Evolutionary conservation across 805 yeast genomes (phyloP), one percentile per base, ranked within the genome.

Genomic region (Candida adriatica): DNA sequence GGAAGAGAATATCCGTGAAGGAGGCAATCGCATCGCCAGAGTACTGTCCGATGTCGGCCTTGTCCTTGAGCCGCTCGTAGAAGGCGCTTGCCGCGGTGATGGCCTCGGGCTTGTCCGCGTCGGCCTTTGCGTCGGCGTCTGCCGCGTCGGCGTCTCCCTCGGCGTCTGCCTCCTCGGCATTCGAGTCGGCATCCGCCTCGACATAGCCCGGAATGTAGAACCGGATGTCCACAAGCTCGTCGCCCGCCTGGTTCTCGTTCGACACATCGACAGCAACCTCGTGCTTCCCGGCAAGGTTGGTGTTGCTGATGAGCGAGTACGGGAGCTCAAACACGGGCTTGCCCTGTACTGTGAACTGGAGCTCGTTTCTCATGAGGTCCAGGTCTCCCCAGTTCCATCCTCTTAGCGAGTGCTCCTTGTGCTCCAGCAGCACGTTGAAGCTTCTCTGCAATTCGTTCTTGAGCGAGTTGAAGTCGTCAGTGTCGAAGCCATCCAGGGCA

Each of bases 361-460:
- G 65, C 57, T 92, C 98, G 47, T 86, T 84, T 56, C 95, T 74
- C 14, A 94, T 95, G 53, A 92, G 73, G 55, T 88, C 95, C 11
- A 90, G 69, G 42, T 80, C 77, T 33, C 99, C 99, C 98, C 98
- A 92, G 59, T 92, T 92, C 98, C 98, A 92, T 19, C 99, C 99
- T 62, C 96, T 75, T 43, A 92, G 64, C 5, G 96, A 82, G 59
- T 92, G 98, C 49, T 90, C 97, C 48, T 70, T 75, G 41, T 72
- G 79, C 47, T 92, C 97, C 37, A 92, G 67, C 34, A 73, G 72
- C 26, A 84, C 64, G 34, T 66, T 67, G 58, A 87, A 85, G 49
- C 81, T 73, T 45, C 87, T 68, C 51, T 82, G 87, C 45, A 92
- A 66, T 44, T 88, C 94, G 51, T 73, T 81, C 57, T 88, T 90